Evolutionary conservation across 441 rosid genomes (phyloP).

Genomic region (Adansonia rubrostipa): DNA sequence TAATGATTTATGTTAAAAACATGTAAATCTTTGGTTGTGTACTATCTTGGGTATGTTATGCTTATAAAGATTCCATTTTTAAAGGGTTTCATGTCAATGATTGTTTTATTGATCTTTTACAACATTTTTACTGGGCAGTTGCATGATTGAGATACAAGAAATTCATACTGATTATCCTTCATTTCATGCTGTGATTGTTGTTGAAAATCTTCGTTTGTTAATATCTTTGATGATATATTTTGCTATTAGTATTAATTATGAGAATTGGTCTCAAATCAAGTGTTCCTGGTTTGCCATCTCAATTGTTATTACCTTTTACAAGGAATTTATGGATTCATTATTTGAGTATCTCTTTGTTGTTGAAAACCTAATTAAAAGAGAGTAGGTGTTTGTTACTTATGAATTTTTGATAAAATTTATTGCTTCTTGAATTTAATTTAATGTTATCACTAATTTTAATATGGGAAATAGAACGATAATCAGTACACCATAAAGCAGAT

Average conservation of each 20-base stretch:
- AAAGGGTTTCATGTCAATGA: neutral
- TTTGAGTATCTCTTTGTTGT: slow-evolving; percentile 42
- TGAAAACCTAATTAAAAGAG: too few species aligned
- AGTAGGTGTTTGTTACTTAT: too few species aligned
- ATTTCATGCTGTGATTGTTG: slow-evolving; percentile 62
- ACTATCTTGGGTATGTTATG: slow-evolving; percentile 48
- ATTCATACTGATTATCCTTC: slow-evolving; percentile 61
- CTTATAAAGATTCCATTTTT: neutral
- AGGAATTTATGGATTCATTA: slow-evolving; percentile 72
- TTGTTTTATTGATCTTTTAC: slow-evolving; percentile 13
- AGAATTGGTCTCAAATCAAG: neutral
- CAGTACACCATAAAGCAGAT: too few species aligned
- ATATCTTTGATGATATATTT: neutral
- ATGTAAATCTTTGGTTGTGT: slow-evolving; percentile 51
- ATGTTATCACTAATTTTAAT: too few species aligned
- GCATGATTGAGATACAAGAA: slow-evolving; percentile 67
- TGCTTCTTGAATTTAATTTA: too few species aligned
- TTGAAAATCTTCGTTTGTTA: slow-evolving; percentile 79
- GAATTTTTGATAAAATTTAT: too few species aligned
- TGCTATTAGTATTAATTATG: slow-evolving; percentile 10
- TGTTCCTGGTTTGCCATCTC: slow-evolving; percentile 18
- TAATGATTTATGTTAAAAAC: slow-evolving; percentile 39
- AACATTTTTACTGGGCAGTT: slow-evolving; percentile 40
- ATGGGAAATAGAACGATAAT: too few species aligned
- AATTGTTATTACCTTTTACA: slow-evolving; percentile 77